Evolutionary conservation across 2,329 filamentous ascomycete genomes (phyloP), one percentile per base, ranked within the genome.

Genomic region (Rugonectria rugulosa): DNA sequence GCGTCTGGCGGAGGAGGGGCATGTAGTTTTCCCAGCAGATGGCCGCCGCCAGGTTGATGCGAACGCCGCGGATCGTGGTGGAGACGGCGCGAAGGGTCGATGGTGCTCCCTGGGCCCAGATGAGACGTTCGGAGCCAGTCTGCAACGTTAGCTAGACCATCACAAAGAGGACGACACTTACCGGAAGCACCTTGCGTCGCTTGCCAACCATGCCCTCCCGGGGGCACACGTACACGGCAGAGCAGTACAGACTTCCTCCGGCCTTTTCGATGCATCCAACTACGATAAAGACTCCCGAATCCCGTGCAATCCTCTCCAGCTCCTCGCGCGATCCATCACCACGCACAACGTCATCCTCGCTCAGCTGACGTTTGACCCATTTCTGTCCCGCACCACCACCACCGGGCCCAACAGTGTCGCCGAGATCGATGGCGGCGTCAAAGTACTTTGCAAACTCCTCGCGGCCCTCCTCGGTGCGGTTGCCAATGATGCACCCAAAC

Each of bases 11-110:
- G 7, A 97, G 79, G 15, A 97, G 78, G 0, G 93, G 93, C 92
- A 97, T 97, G 76, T 94, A 96, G 73, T 91, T 97, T 73, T 98
- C 93, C 93, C 93, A 97, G 79, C 93, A 97, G 63, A 98, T 96
- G 4, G 92, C 94, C 3, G 90, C 87, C 0, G 89, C 93, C 56
- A 97, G 83, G 53, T 91, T 94, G 57, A 97, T 76, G 60, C 86
- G 87, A 3, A 92, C 84, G 44, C 91, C 92, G 57, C 88, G 88
- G 71, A 97, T 92, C 20, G 80, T 85, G 1, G 92, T 92, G 21
- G 86, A 88, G 1, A 97, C 86, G 4, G 92, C 93, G 59, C 86
- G 85, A 23, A 97, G 81, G 4, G 91, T 95, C 1, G 85, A 84
- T 0, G 93, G 86, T 3, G 87, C 88, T 34, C 92, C 93, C 71